phyloP scores from a whole-genome alignment of 2,329 filamentous ascomycete species.

The Cercospora canescens region DNA sequence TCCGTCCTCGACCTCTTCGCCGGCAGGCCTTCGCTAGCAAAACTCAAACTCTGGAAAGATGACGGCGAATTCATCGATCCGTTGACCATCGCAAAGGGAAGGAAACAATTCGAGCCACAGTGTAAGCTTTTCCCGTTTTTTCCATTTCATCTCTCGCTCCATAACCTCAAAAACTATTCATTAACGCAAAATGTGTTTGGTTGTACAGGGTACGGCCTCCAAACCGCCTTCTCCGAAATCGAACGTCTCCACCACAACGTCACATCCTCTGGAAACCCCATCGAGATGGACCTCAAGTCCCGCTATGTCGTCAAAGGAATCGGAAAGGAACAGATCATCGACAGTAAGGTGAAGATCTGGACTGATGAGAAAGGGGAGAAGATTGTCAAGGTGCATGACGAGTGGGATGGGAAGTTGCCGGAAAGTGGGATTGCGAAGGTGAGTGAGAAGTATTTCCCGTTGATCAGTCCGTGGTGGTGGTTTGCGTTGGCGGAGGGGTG shows the following conservation, averaged over 20 bases:
- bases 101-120: conserved; percentile 54
- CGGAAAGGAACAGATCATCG: conserved; percentile 52
- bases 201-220: conserved; percentile 56
- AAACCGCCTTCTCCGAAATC: conserved; percentile 59
- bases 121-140: neutral
- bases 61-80: conserved; percentile 60
- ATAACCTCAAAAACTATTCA: neutral
- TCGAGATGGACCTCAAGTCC: conserved; percentile 56
- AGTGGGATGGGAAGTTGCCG: conserved; percentile 56
- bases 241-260: conserved; percentile 57
- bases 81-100: conserved; percentile 58
- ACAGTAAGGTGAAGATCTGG: conserved; percentile 51
- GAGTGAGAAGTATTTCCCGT: conserved; percentile 37
- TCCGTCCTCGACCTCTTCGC: conserved; percentile 64
- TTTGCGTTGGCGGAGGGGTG: conserved; percentile 39
- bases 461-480: conserved; percentile 43
- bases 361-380: conserved; percentile 41
- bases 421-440: conserved; percentile 54
- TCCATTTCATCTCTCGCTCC: no score
- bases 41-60: conserved; percentile 61
- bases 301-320: conserved; percentile 57
- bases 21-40: conserved; percentile 58
- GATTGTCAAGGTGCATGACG: conserved; percentile 56
- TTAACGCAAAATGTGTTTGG: neutral
- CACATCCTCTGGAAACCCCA: conserved; percentile 58